phyloP scores from a whole-genome alignment of 306 rosid species.

The Cicer yamashitae region DNA sequence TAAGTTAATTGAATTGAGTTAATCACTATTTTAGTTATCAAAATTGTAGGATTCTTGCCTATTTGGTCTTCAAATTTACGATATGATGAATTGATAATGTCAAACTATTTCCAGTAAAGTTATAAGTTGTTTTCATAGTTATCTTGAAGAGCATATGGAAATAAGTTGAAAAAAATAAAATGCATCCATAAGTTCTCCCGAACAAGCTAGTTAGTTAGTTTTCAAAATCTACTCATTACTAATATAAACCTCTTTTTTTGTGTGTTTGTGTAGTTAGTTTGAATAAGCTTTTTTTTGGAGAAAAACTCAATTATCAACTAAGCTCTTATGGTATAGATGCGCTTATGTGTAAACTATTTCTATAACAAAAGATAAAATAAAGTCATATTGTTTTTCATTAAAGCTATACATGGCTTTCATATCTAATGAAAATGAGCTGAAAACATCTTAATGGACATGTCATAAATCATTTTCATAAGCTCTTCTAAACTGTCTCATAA shows the following conservation, averaged over 20 bases:
- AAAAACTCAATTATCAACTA: not conserved
- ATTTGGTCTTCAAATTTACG: no score
- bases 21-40: no score
- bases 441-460: not conserved
- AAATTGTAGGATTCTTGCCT: no score
- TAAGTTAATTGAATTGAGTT: no score
- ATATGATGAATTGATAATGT: no score
- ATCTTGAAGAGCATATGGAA: not conserved
- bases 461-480: not conserved
- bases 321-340: no score
- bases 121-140: not conserved
- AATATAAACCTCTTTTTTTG: no score
- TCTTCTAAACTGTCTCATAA: not conserved
- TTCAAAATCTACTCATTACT: no score
- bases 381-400: not conserved
- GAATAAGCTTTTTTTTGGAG: not conserved
- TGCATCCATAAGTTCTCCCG: not conserved
- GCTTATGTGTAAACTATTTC: not conserved
- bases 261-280: not conserved
- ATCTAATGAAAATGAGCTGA: not conserved
- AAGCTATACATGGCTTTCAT: not conserved
- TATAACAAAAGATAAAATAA: not conserved
- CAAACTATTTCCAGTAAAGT: not conserved
- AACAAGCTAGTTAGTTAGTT: not conserved
- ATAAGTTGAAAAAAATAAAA: not conserved